Percentiles rank a stretch among this genome's conserved stretches.
Conservation (phyloP, 768 basidiomycete genomes). For the Termitomyces sp. region DNA sequence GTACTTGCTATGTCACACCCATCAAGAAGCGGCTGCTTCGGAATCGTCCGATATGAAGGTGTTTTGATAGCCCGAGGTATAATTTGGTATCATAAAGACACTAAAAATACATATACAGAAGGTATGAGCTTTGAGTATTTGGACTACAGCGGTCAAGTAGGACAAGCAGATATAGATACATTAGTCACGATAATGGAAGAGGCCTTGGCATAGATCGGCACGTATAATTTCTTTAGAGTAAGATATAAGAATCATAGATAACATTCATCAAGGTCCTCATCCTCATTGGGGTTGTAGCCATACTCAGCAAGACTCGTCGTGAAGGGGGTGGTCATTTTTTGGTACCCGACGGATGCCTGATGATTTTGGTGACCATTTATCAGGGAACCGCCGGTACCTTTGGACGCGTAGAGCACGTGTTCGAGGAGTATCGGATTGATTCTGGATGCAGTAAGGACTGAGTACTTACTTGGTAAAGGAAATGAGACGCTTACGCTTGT, state of each 20-base stretch:
- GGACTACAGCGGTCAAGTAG: not conserved
- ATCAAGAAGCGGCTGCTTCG: not conserved
- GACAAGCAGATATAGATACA: not conserved
- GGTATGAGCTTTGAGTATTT: not conserved
- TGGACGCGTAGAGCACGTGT: conserved; percentile 11
- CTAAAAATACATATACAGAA: not conserved
- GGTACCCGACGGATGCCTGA: conserved; percentile 3
- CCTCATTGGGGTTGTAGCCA: conserved; percentile 17
- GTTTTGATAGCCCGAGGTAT: not conserved
- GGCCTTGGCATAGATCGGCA: not conserved
- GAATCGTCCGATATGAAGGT: not conserved
- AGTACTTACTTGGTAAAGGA: not conserved
- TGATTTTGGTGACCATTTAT: not conserved
- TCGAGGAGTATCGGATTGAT: conserved; percentile 17
- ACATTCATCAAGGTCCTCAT: conserved; percentile 8
- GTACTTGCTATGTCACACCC: not conserved
- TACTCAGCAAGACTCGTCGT: conserved; percentile 11
- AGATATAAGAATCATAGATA: not conserved
- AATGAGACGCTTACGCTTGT: conserved; percentile 12
- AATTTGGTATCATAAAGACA: not conserved
- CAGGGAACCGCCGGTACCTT: not conserved
- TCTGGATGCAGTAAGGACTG: not conserved
- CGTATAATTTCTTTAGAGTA: not conserved
- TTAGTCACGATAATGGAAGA: not conserved
- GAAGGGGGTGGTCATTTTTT: conserved; percentile 15